Conservation (phyloP, 2,329 filamentous ascomycete species). For the Monascus ruber region DNA sequence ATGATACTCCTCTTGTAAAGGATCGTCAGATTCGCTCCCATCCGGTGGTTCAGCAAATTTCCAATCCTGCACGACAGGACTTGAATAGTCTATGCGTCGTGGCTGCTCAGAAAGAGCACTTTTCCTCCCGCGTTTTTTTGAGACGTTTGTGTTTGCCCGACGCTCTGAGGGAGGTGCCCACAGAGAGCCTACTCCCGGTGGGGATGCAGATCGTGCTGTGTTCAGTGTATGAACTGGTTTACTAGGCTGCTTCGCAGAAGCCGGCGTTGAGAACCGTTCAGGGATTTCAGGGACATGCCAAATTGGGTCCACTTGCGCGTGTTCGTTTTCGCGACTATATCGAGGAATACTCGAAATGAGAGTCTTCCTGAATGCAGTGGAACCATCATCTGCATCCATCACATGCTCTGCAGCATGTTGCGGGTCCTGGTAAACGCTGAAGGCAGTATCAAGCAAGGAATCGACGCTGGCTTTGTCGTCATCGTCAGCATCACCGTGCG, state of each 20-base stretch:
- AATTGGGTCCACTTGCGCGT: conserved; percentile 11
- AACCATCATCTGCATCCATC: background rate
- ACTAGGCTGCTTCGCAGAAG: conserved; percentile 8
- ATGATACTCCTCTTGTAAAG: conserved; percentile 24
- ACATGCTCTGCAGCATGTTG: background rate
- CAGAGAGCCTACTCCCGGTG: conserved; percentile 23
- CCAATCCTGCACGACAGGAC: conserved; percentile 22
- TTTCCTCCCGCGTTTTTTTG: conserved; percentile 10
- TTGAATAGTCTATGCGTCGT: conserved; percentile 17
- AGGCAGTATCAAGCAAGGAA: conserved; percentile 10
- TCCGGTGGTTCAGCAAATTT: conserved; percentile 24
- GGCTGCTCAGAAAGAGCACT: conserved; percentile 8
- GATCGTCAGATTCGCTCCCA: conserved; percentile 32
- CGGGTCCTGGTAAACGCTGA: conserved; percentile 5
- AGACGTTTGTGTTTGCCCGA: conserved; percentile 12
- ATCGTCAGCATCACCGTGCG: conserved; percentile 2
- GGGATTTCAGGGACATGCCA: conserved; percentile 23
- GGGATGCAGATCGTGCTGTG: conserved; percentile 17
- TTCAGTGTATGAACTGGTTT: conserved; percentile 2
- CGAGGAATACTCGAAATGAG: background rate
- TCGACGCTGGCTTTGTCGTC: conserved; percentile 13
- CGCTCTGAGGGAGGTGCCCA: conserved; percentile 23
- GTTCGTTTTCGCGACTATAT: background rate
- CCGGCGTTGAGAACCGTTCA: conserved; percentile 14
- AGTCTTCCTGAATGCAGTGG: background rate